These are phyloP conservation scores for Panicum hallii DNA, from an alignment of 202 grass and related monocot genomes.

Conservation along the genomic window DNA sequence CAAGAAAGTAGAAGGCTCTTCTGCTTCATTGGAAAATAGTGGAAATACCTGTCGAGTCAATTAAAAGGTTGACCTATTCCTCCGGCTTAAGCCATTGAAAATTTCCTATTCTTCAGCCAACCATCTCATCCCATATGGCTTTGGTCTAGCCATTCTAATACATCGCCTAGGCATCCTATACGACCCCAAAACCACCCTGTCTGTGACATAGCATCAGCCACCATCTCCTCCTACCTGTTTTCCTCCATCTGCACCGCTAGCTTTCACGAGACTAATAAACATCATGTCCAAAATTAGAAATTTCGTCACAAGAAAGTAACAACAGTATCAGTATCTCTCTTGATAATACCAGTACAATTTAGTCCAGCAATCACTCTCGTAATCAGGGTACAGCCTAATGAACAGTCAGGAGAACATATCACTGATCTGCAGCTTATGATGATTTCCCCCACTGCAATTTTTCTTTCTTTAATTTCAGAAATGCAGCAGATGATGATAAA, in stretches of 20 bases:
- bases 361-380: background rate
- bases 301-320: background rate
- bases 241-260: background rate
- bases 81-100: background rate
- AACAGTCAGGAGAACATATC: background rate
- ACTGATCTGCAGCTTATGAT: background rate
- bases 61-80: background rate
- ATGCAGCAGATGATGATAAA: background rate
- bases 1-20: conserved; percentile 2
- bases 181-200: background rate
- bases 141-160: background rate
- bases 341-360: background rate
- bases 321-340: background rate
- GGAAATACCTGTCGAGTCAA: background rate
- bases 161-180: background rate
- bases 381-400: background rate
- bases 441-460: background rate
- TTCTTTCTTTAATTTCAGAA: background rate
- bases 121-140: background rate
- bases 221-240: background rate
- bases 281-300: conserved; percentile 5
- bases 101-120: background rate
- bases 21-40: background rate
- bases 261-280: background rate
- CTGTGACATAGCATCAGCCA: background rate